Conservation (phyloP, 768 basidiomycete genomes). For the Xanthoconium purpureum region DNA sequence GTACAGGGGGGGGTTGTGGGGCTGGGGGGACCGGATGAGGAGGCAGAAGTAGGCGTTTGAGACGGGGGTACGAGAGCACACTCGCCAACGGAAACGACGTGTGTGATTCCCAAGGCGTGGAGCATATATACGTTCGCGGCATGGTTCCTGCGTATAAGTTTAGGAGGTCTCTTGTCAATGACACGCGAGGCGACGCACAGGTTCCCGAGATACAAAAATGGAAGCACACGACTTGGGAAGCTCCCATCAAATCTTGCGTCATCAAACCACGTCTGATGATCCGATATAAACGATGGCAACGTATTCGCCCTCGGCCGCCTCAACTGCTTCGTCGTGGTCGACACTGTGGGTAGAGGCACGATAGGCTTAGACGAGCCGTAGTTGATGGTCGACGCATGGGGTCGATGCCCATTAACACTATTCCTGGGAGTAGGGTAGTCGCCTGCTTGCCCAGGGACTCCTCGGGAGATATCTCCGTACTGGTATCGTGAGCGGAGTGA, state of each 20-base stretch:
- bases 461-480: slow-evolving; percentile 22
- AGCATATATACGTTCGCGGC: slow-evolving; percentile 95
- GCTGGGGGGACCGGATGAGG: background rate
- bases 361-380: slow-evolving; percentile 16
- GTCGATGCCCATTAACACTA: slow-evolving; percentile 19
- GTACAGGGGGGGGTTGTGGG: slow-evolving; percentile 5
- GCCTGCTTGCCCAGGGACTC: slow-evolving; percentile 8
- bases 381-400: slow-evolving; percentile 20
- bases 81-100: slow-evolving; percentile 96
- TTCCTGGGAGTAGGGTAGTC: slow-evolving; percentile 11
- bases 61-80: slow-evolving; percentile 84
- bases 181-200: slow-evolving; percentile 54
- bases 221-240: slow-evolving; percentile 90
- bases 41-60: slow-evolving; percentile 29
- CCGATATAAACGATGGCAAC: slow-evolving; percentile 59
- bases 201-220: slow-evolving; percentile 93
- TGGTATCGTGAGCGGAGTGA: slow-evolving; percentile 25
- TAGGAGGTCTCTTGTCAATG: background rate
- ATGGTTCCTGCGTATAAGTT: slow-evolving; percentile 63
- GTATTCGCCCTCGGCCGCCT: slow-evolving; percentile 69
- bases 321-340: slow-evolving; percentile 21
- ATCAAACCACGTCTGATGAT: slow-evolving; percentile 93
- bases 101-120: slow-evolving; percentile 91
- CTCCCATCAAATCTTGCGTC: slow-evolving; percentile 92
- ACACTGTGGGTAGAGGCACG: slow-evolving; percentile 1